Conservation (phyloP, 2,329 filamentous ascomycete species). For the Fusarium sp. region DNA sequence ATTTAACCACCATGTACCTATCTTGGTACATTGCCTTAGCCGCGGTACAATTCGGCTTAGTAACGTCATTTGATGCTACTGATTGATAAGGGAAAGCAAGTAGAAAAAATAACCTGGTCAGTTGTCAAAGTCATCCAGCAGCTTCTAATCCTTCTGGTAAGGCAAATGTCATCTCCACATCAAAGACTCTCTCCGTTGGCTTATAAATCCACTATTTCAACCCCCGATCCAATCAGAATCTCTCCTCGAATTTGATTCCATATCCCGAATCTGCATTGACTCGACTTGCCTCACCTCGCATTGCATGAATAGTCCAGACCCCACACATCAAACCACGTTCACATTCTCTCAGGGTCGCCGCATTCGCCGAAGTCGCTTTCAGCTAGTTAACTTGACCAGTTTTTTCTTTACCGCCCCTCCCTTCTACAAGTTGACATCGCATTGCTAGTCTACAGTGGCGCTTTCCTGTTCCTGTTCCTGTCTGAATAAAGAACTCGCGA, state of each 20-base stretch:
- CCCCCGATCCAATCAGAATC: slow-evolving; percentile 23
- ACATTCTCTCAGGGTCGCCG: slow-evolving; percentile 13
- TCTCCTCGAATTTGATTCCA: slow-evolving; percentile 33
- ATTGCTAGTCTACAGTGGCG: slow-evolving; percentile 11
- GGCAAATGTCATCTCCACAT: slow-evolving; percentile 6
- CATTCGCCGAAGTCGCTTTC: slow-evolving; percentile 33
- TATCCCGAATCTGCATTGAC: slow-evolving; percentile 17
- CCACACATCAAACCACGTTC: slow-evolving; percentile 13
- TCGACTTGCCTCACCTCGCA: slow-evolving; percentile 1
- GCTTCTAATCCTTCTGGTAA: slow-evolving; percentile 15
- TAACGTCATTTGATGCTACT: slow-evolving; percentile 3
- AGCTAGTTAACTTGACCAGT: background rate
- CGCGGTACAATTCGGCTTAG: slow-evolving; percentile 8
- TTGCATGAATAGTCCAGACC: slow-evolving; percentile 11
- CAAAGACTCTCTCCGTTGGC: background rate
- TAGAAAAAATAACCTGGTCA: slow-evolving; percentile 1
- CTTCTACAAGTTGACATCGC: background rate
- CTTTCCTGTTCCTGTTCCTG: background rate
- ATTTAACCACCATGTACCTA: background rate
- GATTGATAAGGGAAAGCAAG: slow-evolving; percentile 33
- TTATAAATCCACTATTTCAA: slow-evolving; percentile 20
- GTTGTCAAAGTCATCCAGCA: slow-evolving; percentile 10
- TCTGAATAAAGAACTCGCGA: slow-evolving; percentile 29
- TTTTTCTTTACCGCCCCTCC: slow-evolving; percentile 26
- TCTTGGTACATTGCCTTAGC: background rate